These are phyloP conservation scores for Penicillium concentricum DNA, from an alignment of 2,329 filamentous ascomycete genomes.

Conservation along the genomic window DNA sequence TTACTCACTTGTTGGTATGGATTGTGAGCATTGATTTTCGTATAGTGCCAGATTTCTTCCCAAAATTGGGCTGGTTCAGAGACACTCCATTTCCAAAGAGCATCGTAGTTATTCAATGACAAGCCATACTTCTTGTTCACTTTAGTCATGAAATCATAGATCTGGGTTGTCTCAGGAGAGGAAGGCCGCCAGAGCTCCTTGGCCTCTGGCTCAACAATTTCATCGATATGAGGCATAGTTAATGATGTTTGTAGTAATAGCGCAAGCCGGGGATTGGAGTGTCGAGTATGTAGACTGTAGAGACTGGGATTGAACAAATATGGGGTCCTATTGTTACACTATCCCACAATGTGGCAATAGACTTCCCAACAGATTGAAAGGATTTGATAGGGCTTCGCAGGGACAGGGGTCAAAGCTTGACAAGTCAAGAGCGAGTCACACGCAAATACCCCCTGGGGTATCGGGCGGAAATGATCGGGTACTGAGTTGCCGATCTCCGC, in stretches of 20 bases:
- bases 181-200: conserved; percentile 70
- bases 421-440: conserved; percentile 6
- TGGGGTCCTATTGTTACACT: not conserved
- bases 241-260: not conserved
- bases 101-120: conserved; percentile 64
- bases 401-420: conserved; percentile 6
- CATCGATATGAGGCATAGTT: conserved; percentile 24
- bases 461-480: conserved; percentile 19
- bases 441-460: conserved; percentile 8
- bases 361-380: not conserved
- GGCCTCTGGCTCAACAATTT: conserved; percentile 11
- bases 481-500: conserved; percentile 19
- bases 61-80: conserved; percentile 75
- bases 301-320: not conserved
- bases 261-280: not conserved
- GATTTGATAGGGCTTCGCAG: conserved; percentile 6
- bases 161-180: conserved; percentile 64
- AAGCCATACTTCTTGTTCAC: conserved; percentile 68
- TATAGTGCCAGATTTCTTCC: conserved; percentile 81
- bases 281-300: not conserved
- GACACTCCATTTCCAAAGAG: conserved; percentile 84
- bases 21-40: conserved; percentile 68
- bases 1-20: conserved; percentile 47
- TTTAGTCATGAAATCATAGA: conserved; percentile 68
- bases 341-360: not conserved